Evolutionary conservation across 1,284 basidiomycete genomes (phyloP).

Genomic region (Pseudomicrostroma phylloplanum): DNA sequence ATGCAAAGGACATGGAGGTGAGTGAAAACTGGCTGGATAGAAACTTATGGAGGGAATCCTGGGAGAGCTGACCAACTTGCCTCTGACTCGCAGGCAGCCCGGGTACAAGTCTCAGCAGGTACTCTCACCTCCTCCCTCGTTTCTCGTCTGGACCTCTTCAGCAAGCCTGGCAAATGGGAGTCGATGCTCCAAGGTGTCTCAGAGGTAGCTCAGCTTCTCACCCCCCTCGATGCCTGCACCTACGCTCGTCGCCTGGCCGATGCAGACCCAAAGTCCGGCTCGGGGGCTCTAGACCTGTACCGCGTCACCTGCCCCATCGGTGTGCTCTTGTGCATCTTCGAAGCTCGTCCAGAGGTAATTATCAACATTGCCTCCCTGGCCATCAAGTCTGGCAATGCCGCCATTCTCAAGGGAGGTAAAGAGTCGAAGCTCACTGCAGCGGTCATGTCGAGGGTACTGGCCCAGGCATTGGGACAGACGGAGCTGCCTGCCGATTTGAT

Average conservation of each 20-base stretch:
- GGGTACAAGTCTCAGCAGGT: constrained; percentile 69
- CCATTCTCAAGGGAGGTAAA: constrained; percentile 48
- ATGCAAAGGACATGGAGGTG: constrained; percentile 36
- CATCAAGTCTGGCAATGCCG: constrained; percentile 78
- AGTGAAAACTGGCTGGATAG: neutral
- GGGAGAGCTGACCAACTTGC: constrained; percentile 3
- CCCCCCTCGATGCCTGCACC: constrained; percentile 78
- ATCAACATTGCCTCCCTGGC: constrained; percentile 94
- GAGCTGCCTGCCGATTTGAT: constrained; percentile 73
- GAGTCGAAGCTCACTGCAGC: constrained; percentile 33
- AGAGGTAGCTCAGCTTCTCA: constrained; percentile 77
- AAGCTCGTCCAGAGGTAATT: constrained; percentile 94
- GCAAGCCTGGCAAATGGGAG: constrained; percentile 79
- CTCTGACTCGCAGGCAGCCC: constrained; percentile 60
- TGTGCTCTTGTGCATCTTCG: constrained; percentile 92
- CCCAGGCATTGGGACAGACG: constrained; percentile 62
- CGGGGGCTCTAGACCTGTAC: constrained; percentile 69
- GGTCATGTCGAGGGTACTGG: constrained; percentile 58
- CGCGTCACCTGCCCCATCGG: constrained; percentile 94
- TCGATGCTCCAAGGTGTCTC: constrained; percentile 82
- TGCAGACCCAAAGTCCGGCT: constrained; percentile 10
- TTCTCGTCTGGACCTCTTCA: constrained; percentile 76
- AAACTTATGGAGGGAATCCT: neutral
- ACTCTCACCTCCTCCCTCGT: constrained; percentile 75
- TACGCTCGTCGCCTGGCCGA: constrained; percentile 78